Percentiles rank a stretch among this genome's conserved stretches.
These are phyloP conservation scores for Botryotinia calthae DNA, from an alignment of 2,329 filamentous ascomycete species.

Conservation along the genomic window DNA sequence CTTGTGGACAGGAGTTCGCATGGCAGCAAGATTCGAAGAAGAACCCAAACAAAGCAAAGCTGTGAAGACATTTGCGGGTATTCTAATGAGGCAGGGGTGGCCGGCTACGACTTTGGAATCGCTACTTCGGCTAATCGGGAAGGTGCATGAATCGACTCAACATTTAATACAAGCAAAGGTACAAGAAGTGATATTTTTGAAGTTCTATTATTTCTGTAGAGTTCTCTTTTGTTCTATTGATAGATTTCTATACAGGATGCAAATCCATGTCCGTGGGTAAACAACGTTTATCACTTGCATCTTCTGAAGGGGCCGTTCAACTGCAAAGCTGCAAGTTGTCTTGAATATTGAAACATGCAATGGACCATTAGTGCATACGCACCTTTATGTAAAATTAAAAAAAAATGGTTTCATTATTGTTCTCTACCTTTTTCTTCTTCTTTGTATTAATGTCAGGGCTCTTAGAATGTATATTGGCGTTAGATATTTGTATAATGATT, in stretches of 20 bases:
- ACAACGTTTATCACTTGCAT: neutral
- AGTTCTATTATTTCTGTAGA: neutral
- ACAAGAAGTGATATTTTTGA: neutral
- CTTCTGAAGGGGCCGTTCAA: neutral
- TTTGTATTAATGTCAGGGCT: neutral
- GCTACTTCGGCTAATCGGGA: neutral
- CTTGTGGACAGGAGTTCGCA: constrained; percentile 32
- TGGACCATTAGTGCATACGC: neutral
- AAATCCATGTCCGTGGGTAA: neutral
- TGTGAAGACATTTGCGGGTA: neutral
- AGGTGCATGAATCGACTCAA: neutral
- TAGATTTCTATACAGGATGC: neutral
- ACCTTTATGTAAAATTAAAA: neutral
- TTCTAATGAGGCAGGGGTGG: neutral
- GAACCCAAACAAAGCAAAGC: constrained; percentile 28
- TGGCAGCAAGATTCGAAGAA: constrained; percentile 38
- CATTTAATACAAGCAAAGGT: neutral
- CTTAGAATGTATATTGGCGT: neutral
- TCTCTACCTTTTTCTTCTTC: neutral
- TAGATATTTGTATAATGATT: neutral
- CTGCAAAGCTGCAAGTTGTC: neutral
- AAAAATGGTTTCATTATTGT: neutral
- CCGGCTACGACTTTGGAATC: neutral
- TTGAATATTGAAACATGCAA: constrained; percentile 2
- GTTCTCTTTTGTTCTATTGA: neutral